Percentiles rank a stretch among this genome's conserved stretches.
Evolutionary conservation across 2,329 filamentous ascomycete species (phyloP).

Genomic region (Diaporthe australafricana): DNA sequence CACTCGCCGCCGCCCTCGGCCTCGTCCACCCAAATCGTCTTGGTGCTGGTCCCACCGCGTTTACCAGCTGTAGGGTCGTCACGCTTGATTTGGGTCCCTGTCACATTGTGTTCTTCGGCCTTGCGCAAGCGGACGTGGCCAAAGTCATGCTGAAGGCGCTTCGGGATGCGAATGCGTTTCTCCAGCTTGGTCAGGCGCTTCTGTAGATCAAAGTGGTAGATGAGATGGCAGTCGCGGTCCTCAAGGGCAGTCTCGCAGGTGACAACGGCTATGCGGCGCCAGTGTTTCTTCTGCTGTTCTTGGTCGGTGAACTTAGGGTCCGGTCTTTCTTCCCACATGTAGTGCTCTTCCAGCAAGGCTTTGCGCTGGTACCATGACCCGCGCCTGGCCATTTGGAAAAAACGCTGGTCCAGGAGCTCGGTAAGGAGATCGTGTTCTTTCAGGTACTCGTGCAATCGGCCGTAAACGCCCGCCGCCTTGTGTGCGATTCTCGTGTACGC

Average conservation of each 20-base stretch:
- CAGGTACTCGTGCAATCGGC: constrained; percentile 82
- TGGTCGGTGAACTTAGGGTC: constrained; percentile 49
- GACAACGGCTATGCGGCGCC: constrained; percentile 78
- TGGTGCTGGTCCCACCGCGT: constrained; percentile 64
- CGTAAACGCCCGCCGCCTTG: constrained; percentile 84
- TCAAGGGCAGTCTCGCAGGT: constrained; percentile 91
- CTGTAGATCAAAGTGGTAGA: constrained; percentile 94
- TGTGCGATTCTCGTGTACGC: constrained; percentile 94
- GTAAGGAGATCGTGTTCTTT: constrained; percentile 80
- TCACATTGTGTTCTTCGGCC: constrained; percentile 78
- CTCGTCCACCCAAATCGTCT: constrained; percentile 91
- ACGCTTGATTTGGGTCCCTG: constrained; percentile 82
- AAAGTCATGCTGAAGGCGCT: constrained; percentile 92
- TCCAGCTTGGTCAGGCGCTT: constrained; percentile 95
- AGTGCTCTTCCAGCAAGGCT: constrained; percentile 93
- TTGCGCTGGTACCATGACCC: constrained; percentile 97
- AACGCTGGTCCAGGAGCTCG: constrained; percentile 81
- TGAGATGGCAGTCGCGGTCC: constrained; percentile 89
- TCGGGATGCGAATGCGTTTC: constrained; percentile 82
- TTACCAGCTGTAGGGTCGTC: constrained; percentile 54
- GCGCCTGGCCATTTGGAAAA: constrained; percentile 87
- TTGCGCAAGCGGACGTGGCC: constrained; percentile 83
- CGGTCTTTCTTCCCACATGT: constrained; percentile 77
- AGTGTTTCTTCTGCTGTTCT: constrained; percentile 79
- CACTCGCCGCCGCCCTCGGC: constrained; percentile 77